phyloP scores from a whole-genome alignment of 2,329 filamentous ascomycete species.

The Alternaria sp. region DNA sequence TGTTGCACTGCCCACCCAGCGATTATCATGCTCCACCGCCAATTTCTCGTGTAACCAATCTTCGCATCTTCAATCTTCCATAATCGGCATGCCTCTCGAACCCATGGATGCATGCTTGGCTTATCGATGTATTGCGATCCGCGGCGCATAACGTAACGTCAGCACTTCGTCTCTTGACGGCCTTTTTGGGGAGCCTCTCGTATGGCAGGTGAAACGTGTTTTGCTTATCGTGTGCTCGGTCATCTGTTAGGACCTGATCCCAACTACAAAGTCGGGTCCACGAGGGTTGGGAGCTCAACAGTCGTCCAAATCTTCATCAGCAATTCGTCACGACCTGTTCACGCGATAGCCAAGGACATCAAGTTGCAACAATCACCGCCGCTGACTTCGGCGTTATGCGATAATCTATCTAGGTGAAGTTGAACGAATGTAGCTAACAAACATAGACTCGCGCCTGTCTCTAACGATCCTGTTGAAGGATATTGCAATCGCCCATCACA shows the following conservation, averaged over 20 bases:
- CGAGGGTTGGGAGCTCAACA: background rate
- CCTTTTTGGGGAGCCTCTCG: background rate
- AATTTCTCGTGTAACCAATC: conserved; percentile 14
- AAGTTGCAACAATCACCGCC: background rate
- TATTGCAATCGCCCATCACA: background rate
- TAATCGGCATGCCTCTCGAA: background rate
- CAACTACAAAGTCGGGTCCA: background rate
- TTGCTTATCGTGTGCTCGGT: conserved; percentile 1
- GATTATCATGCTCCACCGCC: conserved; percentile 14
- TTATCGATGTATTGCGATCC: conserved; percentile 8
- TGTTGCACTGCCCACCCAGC: conserved; percentile 22
- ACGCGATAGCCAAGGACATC: background rate
- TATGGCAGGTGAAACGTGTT: conserved; percentile 1
- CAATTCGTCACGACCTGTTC: background rate
- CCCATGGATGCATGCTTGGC: background rate
- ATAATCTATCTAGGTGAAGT: background rate
- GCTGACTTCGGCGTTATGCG: background rate
- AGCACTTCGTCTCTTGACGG: background rate
- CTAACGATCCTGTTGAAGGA: conserved; percentile 36
- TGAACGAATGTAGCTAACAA: conserved; percentile 6
- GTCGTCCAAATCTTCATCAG: background rate
- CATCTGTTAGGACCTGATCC: background rate
- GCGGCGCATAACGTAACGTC: background rate
- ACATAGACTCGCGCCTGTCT: background rate
- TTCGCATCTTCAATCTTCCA: conserved; percentile 4